phyloP scores from a whole-genome alignment of 2,329 filamentous ascomycete genomes.

The Fusarium sp. region DNA sequence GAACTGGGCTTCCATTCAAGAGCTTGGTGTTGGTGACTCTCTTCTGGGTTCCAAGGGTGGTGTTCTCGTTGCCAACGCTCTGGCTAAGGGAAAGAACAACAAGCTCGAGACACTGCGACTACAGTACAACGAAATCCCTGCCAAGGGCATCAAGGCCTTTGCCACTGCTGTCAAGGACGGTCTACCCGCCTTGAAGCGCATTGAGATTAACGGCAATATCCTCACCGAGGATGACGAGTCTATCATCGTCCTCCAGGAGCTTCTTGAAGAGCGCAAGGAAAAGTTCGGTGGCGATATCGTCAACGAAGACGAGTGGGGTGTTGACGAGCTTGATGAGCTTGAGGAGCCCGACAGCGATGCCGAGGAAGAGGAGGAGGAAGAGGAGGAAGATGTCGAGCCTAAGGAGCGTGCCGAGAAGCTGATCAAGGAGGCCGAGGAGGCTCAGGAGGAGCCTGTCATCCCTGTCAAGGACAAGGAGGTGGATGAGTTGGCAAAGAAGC shows the following conservation, averaged over 20 bases:
- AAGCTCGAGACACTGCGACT: constrained; percentile 84
- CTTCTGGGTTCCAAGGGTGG: constrained; percentile 83
- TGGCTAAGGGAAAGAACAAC: constrained; percentile 80
- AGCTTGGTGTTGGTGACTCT: constrained; percentile 91
- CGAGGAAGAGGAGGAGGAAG: constrained; percentile 75
- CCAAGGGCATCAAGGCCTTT: constrained; percentile 77
- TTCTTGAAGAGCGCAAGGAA: constrained; percentile 84
- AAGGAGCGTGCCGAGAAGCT: constrained; percentile 77
- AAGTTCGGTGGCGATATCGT: constrained; percentile 73
- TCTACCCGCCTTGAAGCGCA: constrained; percentile 81
- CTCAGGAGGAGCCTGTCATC: constrained; percentile 78
- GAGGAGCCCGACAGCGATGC: constrained; percentile 80
- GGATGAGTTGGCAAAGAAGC: constrained; percentile 79
- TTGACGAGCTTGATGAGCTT: constrained; percentile 88
- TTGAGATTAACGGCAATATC: constrained; percentile 97
- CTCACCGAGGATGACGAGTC: constrained; percentile 87
- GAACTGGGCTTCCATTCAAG: constrained; percentile 79
- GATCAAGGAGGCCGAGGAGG: constrained; percentile 75
- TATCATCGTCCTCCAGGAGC: constrained; percentile 74
- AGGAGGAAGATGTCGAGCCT: constrained; percentile 69
- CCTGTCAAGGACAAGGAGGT: constrained; percentile 81
- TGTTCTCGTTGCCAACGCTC: constrained; percentile 76
- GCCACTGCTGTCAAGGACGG: constrained; percentile 73
- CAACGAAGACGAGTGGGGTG: constrained; percentile 83
- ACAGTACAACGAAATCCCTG: constrained; percentile 94